Conservation (phyloP, 768 basidiomycete genomes). For the Boletus barrowsii region DNA sequence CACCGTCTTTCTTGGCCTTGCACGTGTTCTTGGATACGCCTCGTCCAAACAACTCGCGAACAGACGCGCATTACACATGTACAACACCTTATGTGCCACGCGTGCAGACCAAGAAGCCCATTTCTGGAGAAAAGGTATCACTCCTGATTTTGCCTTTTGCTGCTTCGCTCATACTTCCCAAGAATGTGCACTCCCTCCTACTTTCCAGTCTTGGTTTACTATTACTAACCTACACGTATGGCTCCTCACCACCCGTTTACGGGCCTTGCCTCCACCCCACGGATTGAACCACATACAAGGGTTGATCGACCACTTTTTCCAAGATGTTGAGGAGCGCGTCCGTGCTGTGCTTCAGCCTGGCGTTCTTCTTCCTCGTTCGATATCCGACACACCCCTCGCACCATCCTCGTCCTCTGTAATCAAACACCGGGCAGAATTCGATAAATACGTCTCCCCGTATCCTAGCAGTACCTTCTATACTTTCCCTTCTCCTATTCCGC, state of each 20-base stretch:
- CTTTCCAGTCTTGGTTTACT: slow-evolving; percentile 97
- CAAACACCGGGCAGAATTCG: slow-evolving; percentile 22
- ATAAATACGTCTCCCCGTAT: slow-evolving; percentile 22
- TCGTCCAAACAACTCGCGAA: slow-evolving; percentile 61
- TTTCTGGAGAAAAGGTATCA: slow-evolving; percentile 66
- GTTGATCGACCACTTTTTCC: slow-evolving; percentile 92
- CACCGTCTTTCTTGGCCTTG: slow-evolving; percentile 45
- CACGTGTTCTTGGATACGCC: slow-evolving; percentile 55
- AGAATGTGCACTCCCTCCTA: slow-evolving; percentile 86
- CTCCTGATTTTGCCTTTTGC: neutral
- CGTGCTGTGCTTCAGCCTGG: slow-evolving; percentile 72
- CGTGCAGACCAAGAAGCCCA: slow-evolving; percentile 55
- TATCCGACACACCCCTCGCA: slow-evolving; percentile 10
- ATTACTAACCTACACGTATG: slow-evolving; percentile 91
- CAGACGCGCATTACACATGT: slow-evolving; percentile 53
- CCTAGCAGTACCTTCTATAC: slow-evolving; percentile 25
- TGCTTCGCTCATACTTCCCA: neutral
- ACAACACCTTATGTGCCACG: slow-evolving; percentile 52
- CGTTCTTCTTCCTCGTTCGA: slow-evolving; percentile 24
- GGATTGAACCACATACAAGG: slow-evolving; percentile 73
- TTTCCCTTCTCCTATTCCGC: slow-evolving; percentile 25
- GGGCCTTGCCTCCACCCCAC: slow-evolving; percentile 68
- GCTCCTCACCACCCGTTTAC: slow-evolving; percentile 84
- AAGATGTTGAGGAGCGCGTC: slow-evolving; percentile 89
- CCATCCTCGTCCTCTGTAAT: neutral